phyloP scores from a whole-genome alignment of 257 asterid species.

The Gynochthodes officinalis region DNA sequence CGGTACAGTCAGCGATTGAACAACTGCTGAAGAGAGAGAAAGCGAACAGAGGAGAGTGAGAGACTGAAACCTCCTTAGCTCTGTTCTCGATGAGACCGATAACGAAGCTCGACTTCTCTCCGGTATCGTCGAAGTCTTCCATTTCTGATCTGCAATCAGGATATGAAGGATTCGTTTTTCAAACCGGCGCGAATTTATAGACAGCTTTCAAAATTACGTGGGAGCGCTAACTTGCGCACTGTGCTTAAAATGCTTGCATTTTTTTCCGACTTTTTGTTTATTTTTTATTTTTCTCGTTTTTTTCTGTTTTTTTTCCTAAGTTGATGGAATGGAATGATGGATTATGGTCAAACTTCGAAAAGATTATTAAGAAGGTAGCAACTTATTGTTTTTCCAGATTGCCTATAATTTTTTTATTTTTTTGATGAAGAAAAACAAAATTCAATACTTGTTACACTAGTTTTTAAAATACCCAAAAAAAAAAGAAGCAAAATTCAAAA shows the following conservation, averaged over 20 bases:
- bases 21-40: background rate
- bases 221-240: background rate
- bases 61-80: constrained; percentile 73
- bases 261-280: too few species aligned
- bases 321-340: too few species aligned
- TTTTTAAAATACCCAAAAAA: too few species aligned
- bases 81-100: constrained; percentile 84
- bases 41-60: constrained; percentile 5
- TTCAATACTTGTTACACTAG: too few species aligned
- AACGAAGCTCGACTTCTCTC: constrained; percentile 84
- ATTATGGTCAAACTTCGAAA: too few species aligned
- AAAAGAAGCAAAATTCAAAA: too few species aligned
- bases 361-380: too few species aligned
- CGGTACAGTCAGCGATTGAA: background rate
- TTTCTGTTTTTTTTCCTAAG: too few species aligned
- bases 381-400: too few species aligned
- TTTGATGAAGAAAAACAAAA: too few species aligned
- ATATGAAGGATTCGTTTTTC: background rate
- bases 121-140: constrained; percentile 59
- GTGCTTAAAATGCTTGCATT: background rate
- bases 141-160: constrained; percentile 20
- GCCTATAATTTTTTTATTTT: too few species aligned
- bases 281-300: too few species aligned
- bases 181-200: constrained; percentile 6
- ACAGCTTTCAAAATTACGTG: background rate